Percentiles rank a stretch among this genome's conserved stretches.
phyloP scores from a whole-genome alignment of 805 yeast species.

The Ogataea methanolica region DNA sequence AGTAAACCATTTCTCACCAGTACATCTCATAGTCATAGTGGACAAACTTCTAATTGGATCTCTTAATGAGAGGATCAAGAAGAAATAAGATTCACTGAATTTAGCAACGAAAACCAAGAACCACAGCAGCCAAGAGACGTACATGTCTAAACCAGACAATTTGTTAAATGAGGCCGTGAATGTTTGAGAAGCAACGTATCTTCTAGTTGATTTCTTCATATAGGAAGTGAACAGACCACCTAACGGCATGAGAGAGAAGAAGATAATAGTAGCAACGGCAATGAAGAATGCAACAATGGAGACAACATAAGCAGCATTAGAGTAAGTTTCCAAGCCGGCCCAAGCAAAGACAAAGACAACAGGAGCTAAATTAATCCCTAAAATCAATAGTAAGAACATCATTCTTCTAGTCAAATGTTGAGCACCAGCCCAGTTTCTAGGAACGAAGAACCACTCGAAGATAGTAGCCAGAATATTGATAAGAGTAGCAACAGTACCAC shows the following conservation, averaged over 20 bases:
- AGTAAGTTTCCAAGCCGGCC: constrained; percentile 61
- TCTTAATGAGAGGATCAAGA: constrained; percentile 81
- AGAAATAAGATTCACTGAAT: constrained; percentile 85
- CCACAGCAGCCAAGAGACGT: constrained; percentile 95
- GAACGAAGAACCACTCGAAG: constrained; percentile 94
- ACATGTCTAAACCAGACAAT: constrained; percentile 85
- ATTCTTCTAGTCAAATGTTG: constrained; percentile 91
- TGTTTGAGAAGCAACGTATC: constrained; percentile 88
- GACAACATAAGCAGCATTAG: constrained; percentile 71
- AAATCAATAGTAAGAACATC: constrained; percentile 61
- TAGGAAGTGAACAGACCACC: constrained; percentile 95
- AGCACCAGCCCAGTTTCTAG: constrained; percentile 99
- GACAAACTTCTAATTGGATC: constrained; percentile 93
- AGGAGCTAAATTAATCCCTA: constrained; percentile 76
- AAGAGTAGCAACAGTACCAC: constrained; percentile 80
- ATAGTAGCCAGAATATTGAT: constrained; percentile 85
- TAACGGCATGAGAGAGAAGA: constrained; percentile 92
- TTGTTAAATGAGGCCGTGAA: constrained; percentile 89
- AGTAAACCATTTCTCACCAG: constrained; percentile 91
- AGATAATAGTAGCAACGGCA: constrained; percentile 76
- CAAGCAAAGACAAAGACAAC: constrained; percentile 80
- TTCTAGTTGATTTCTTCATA: constrained; percentile 80
- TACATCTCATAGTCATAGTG: constrained; percentile 84
- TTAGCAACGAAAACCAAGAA: constrained; percentile 83
- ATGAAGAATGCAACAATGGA: constrained; percentile 87